Conservation (phyloP, 1,139 yeast genomes). For the Pichia sp. region DNA sequence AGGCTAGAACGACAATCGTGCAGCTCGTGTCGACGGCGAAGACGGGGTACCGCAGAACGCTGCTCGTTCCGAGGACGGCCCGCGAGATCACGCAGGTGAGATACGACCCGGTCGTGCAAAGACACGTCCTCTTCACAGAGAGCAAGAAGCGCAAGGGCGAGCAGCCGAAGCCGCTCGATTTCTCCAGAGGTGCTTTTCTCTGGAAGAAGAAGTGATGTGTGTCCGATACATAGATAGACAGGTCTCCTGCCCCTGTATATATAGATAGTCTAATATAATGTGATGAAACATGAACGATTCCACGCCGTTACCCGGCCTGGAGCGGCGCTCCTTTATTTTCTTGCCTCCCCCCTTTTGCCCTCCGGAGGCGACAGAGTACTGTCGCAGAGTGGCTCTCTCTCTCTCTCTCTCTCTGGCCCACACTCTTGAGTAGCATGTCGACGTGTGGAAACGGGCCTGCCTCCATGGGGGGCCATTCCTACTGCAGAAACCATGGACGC, state of each 20-base stretch:
- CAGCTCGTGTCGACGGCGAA: slow-evolving; percentile 77
- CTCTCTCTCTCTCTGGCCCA: too few species aligned
- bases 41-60: slow-evolving; percentile 81
- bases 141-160: slow-evolving; percentile 77
- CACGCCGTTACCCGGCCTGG: not conserved
- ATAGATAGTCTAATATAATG: too few species aligned
- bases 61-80: slow-evolving; percentile 77
- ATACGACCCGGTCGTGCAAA: slow-evolving; percentile 77
- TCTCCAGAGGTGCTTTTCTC: slow-evolving; percentile 45
- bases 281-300: too few species aligned
- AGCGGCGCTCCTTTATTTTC: too few species aligned
- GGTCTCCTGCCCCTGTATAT: too few species aligned
- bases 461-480: not conserved
- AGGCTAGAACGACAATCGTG: slow-evolving; percentile 54
- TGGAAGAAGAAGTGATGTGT: slow-evolving; percentile 33
- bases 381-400: not conserved
- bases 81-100: slow-evolving; percentile 76
- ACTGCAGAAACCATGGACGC: slow-evolving; percentile 8
- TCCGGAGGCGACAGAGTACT: too few species aligned
- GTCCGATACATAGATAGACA: too few species aligned
- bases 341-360: not conserved
- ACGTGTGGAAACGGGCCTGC: not conserved
- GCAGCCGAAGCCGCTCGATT: slow-evolving; percentile 64
- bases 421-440: not conserved
- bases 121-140: slow-evolving; percentile 87